phyloP scores from a whole-genome alignment of 2,329 filamentous ascomycete genomes.

The Coleophoma crateriformis region DNA sequence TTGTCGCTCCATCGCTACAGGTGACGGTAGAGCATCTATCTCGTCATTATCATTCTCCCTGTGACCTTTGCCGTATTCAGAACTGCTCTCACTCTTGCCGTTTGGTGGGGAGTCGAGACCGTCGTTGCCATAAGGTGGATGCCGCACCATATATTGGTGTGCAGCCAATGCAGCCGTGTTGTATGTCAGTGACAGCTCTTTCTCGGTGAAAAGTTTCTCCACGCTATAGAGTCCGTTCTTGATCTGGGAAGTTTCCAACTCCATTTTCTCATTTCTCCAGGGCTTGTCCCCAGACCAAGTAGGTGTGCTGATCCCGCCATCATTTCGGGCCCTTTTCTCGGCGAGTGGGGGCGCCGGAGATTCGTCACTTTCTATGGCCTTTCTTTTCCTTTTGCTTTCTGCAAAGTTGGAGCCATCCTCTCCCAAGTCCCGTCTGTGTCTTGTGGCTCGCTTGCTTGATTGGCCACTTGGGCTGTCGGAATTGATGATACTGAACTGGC shows the following conservation, averaged over 20 bases:
- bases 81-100: slow-evolving; percentile 33
- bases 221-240: slow-evolving; percentile 56
- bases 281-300: slow-evolving; percentile 56
- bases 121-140: slow-evolving; percentile 25
- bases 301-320: slow-evolving; percentile 52
- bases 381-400: slow-evolving; percentile 58
- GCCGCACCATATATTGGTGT: slow-evolving; percentile 55
- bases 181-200: slow-evolving; percentile 61
- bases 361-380: slow-evolving; percentile 54
- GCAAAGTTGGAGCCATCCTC: slow-evolving; percentile 51
- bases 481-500: slow-evolving; percentile 62
- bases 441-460: slow-evolving; percentile 57
- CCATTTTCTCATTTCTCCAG: slow-evolving; percentile 30
- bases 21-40: slow-evolving; percentile 36
- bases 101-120: slow-evolving; percentile 28
- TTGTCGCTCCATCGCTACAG: slow-evolving; percentile 56
- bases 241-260: slow-evolving; percentile 43
- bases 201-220: slow-evolving; percentile 66
- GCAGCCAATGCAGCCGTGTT: slow-evolving; percentile 57
- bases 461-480: slow-evolving; percentile 58
- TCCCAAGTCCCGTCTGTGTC: slow-evolving; percentile 47
- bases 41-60: slow-evolving; percentile 45
- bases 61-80: slow-evolving; percentile 41
- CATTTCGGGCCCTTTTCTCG: slow-evolving; percentile 31
- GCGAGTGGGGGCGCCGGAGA: slow-evolving; percentile 55